A percentile compares a stretch with the other conserved stretches of the same genome.
Conservation (phyloP, 331 rosid genomes). For the Stylosanthes scabra region DNA sequence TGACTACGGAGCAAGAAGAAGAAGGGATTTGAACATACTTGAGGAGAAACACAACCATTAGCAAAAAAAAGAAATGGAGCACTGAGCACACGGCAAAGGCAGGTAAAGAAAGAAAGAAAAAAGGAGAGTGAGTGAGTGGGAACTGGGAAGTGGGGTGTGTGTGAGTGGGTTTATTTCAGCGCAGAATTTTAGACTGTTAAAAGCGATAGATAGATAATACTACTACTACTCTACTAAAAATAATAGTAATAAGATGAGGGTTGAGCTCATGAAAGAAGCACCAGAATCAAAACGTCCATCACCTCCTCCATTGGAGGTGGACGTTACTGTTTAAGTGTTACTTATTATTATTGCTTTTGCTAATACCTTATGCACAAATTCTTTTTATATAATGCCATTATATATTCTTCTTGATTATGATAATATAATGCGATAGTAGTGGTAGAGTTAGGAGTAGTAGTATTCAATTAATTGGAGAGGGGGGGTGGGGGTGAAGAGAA, state of each 20-base stretch:
- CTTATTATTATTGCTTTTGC: background rate
- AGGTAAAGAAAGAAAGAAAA: constrained; percentile 1
- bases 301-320: background rate
- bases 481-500: background rate
- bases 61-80: constrained; percentile 16
- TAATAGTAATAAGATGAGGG: background rate
- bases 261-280: background rate
- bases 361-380: background rate
- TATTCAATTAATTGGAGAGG: background rate
- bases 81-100: background rate
- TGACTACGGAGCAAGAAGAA: constrained; percentile 36
- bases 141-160: constrained; percentile 28
- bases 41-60: background rate
- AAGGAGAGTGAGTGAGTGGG: background rate
- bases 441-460: background rate
- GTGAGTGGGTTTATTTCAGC: constrained; percentile 29
- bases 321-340: background rate
- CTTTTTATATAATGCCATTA: background rate
- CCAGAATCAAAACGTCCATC: constrained; percentile 41
- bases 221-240: background rate
- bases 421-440: background rate
- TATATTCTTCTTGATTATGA: background rate
- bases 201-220: constrained; percentile 7
- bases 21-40: constrained; percentile 14
- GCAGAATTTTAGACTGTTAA: constrained; percentile 46